Evolutionary conservation across 2,329 filamentous ascomycete genomes (phyloP).

Genomic region (Dendrostoma leiphaemia): DNA sequence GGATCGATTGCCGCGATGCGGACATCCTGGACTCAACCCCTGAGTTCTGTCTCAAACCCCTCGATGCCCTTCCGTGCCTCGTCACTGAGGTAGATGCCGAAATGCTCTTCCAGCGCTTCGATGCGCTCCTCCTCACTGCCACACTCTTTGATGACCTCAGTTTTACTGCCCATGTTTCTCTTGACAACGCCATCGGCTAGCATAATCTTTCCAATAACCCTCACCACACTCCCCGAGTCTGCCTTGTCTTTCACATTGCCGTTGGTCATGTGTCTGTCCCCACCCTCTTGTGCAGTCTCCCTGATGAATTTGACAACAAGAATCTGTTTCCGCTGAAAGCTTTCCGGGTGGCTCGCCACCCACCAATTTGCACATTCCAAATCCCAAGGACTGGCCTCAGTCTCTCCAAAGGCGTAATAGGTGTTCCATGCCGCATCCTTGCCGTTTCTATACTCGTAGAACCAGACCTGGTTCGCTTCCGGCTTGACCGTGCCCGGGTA

Average conservation of each 20-base stretch:
- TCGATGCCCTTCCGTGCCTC: conserved; percentile 50
- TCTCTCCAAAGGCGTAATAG: conserved; percentile 64
- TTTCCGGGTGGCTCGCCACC: conserved; percentile 43
- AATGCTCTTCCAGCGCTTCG: conserved; percentile 46
- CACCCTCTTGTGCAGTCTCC: conserved; percentile 32
- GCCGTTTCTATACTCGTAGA: conserved; percentile 58
- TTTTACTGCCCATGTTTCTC: conserved; percentile 48
- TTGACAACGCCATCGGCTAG: conserved; percentile 52
- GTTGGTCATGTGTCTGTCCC: too few relatives aligned
- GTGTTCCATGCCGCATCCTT: conserved; percentile 51
- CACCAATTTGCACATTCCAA: conserved; percentile 60
- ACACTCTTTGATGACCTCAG: conserved; percentile 44
- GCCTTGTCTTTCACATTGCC: not conserved
- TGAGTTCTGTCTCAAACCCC: conserved; percentile 46
- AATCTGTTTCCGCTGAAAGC: conserved; percentile 54
- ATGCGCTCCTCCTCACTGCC: conserved; percentile 53
- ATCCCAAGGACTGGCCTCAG: conserved; percentile 61
- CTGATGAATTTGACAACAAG: conserved; percentile 55
- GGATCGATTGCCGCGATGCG: conserved; percentile 1
- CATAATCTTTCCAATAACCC: conserved; percentile 52
- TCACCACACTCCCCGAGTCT: conserved; percentile 27
- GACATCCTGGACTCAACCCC: not conserved
- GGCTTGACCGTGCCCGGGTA: conserved; percentile 36
- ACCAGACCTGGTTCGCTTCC: conserved; percentile 52
- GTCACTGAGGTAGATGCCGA: conserved; percentile 48